A percentile compares a stretch with the other conserved stretches of the same genome.
These are phyloP conservation scores for Ceriops decandra DNA, from an alignment of 345 rosid species.

Conservation along the genomic window DNA sequence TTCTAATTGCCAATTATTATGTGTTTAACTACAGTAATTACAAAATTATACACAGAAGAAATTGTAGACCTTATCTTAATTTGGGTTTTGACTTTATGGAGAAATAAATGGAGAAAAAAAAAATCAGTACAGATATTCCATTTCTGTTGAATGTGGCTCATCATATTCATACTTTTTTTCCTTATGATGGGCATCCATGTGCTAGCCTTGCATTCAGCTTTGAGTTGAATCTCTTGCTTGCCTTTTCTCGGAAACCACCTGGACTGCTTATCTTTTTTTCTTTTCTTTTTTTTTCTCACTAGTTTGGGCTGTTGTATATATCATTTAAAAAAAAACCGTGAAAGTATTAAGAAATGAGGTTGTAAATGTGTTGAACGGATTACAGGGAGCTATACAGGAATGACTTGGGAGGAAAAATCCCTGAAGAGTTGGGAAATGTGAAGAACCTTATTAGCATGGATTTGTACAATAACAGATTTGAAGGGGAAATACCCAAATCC, in stretches of 20 bases:
- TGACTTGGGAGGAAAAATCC: conserved; percentile 45
- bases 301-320: background rate
- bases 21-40: background rate
- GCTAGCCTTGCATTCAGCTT: no score
- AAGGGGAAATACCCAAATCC: conserved; percentile 61
- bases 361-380: conserved; percentile 7
- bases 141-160: background rate
- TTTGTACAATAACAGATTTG: conserved; percentile 47
- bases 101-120: background rate
- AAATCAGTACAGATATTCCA: background rate
- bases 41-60: background rate
- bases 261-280: no score
- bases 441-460: conserved; percentile 59
- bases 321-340: no score
- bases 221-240: no score
- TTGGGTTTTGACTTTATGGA: background rate
- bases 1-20: background rate
- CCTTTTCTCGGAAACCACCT: no score
- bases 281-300: no score
- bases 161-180: background rate
- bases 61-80: background rate
- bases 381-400: conserved; percentile 68
- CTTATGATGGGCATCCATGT: background rate
- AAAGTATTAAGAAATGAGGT: background rate
- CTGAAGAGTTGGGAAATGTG: conserved; percentile 55